Percentiles rank a stretch among this genome's conserved stretches.
phyloP scores from a whole-genome alignment of 1,139 yeast species.

The Hansenula lynferdii region DNA sequence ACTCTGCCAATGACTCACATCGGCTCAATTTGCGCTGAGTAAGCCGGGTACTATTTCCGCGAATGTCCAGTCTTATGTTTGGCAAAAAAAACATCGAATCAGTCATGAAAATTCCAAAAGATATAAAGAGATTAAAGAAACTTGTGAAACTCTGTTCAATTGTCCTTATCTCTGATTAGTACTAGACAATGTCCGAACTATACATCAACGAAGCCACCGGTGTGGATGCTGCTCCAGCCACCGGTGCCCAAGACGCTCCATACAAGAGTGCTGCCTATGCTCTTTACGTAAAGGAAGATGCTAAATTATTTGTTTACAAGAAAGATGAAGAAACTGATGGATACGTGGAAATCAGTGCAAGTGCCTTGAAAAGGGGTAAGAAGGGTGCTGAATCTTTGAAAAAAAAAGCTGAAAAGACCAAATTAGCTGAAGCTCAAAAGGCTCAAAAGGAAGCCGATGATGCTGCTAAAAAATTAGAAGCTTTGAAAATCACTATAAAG shows the following conservation, averaged over 20 bases:
- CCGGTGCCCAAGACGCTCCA: slow-evolving; percentile 67
- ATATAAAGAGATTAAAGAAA: no score
- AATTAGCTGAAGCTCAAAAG: slow-evolving; percentile 56
- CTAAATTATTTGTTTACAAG: slow-evolving; percentile 62
- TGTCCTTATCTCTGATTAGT: no score
- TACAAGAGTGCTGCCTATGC: slow-evolving; percentile 86
- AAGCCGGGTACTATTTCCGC: no score
- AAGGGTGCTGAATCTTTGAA: slow-evolving; percentile 91
- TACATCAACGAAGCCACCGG: slow-evolving; percentile 77
- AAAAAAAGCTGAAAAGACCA: slow-evolving; percentile 84
- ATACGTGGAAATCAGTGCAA: slow-evolving; percentile 79
- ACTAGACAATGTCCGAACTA: slow-evolving; percentile 15
- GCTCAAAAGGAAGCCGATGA: slow-evolving; percentile 59
- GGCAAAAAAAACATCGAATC: no score
- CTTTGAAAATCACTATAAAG: slow-evolving; percentile 67
- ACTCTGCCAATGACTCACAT: no score
- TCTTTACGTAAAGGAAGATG: slow-evolving; percentile 45
- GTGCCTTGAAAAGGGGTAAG: slow-evolving; percentile 93
- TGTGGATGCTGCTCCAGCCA: slow-evolving; percentile 45
- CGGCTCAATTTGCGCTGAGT: no score
- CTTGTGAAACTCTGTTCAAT: background rate
- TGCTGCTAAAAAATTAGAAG: slow-evolving; percentile 68
- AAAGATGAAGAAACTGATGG: slow-evolving; percentile 55
- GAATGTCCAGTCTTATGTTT: no score
- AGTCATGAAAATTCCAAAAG: no score